Evolutionary conservation across 192 early-diverging fungal species (phyloP), one percentile per base, ranked within the genome.

Genomic region (Rhizophagus prolifer): DNA sequence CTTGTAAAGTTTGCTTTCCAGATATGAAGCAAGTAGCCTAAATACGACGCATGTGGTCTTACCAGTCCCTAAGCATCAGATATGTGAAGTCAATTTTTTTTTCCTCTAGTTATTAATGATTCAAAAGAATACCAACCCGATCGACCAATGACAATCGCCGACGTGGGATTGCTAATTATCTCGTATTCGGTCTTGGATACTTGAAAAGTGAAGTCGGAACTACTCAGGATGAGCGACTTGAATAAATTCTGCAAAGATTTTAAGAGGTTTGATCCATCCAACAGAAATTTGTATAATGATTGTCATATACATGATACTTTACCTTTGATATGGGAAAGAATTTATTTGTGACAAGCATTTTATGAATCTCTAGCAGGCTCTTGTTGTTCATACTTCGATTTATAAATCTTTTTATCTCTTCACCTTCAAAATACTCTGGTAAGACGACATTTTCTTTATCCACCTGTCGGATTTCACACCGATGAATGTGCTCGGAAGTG

Each of bases 101-200:
- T n/a, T n/a, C n/a, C n/a, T n/a, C n/a, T n/a, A n/a, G 1, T 74
- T 38, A 41, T 9, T 10, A 59, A 41, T 31, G n/a, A n/a, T 12
- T 25, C 6, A 47, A 67, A 31, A 38, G 21, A 31, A 71, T 14
- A 25, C 72, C 62, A 61, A 74, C 72, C 72, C 9, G 72, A 74
- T 74, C 72, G 54, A 60, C 72, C 72, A 60, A 74, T 38, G 4
- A 74, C n/a, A 19, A 74, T 74, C 7, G 72, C 34, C 21, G 72
- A 74, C 2, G 58, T 74, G 41, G 31, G 72, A 59, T 61, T 38
- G 13, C n/a, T 58, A 25, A 74, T 74, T 12, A 74, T 74, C 31
- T 74, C 58, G 14, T 74, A 74, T 61, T 74, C 72, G 0, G 13
- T 34, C 21, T 74, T 60, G 9, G 72, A 74, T 61, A 74, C 58